A percentile compares a stretch with the other conserved stretches of the same genome.
phyloP scores from a whole-genome alignment of 2,329 filamentous ascomycete species.

The Aspergillus chevalieri region DNA sequence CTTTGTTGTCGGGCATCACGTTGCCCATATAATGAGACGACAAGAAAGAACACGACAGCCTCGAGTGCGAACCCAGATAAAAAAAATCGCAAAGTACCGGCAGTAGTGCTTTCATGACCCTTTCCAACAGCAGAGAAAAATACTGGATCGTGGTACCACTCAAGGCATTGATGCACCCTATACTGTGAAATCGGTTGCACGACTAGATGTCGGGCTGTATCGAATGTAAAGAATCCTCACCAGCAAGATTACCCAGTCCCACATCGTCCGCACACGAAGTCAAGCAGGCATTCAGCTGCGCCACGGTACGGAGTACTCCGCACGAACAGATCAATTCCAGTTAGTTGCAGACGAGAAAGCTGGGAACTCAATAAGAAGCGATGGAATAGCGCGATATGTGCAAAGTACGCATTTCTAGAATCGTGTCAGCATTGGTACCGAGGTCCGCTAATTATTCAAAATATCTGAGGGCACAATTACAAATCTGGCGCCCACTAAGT shows the following conservation, averaged over 20 bases:
- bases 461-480: too few species aligned
- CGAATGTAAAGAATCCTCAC: conserved; percentile 22
- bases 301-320: too few species aligned
- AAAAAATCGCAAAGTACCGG: conserved; percentile 6
- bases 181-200: conserved; percentile 14
- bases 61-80: neutral
- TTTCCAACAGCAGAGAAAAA: conserved; percentile 26
- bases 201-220: conserved; percentile 34
- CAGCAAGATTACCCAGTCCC: conserved; percentile 6
- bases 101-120: neutral
- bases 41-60: neutral
- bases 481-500: too few species aligned
- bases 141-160: conserved; percentile 24
- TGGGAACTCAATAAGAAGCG: too few species aligned
- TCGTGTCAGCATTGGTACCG: too few species aligned
- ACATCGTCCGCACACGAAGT: too few species aligned
- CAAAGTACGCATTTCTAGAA: too few species aligned
- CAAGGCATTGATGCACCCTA: conserved; percentile 33
- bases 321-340: too few species aligned
- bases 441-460: too few species aligned
- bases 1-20: neutral
- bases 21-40: neutral
- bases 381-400: too few species aligned
- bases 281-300: too few species aligned
- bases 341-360: too few species aligned